These are phyloP conservation scores for Byssoonygena ceratinophila DNA, from an alignment of 2,329 filamentous ascomycete species.

Conservation along the genomic window DNA sequence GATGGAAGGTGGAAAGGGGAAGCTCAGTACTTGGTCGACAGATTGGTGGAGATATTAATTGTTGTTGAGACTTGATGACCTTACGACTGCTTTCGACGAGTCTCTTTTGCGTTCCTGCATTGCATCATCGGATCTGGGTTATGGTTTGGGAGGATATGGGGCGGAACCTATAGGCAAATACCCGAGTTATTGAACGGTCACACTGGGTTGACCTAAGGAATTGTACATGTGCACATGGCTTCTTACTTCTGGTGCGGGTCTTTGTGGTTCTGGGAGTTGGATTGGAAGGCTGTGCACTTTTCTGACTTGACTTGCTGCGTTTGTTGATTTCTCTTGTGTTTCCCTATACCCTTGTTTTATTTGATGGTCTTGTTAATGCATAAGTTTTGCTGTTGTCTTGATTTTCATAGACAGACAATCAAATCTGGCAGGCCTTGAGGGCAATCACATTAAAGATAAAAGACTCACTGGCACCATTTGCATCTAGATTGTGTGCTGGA, in stretches of 20 bases:
- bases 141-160: background rate
- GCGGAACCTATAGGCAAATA: too few species aligned
- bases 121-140: background rate
- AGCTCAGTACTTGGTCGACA: conserved; percentile 33
- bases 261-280: background rate
- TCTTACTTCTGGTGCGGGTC: background rate
- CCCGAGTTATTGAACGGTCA: background rate
- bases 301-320: background rate
- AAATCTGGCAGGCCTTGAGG: too few species aligned
- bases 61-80: conserved; percentile 22
- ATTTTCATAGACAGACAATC: too few species aligned
- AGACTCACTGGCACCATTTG: too few species aligned
- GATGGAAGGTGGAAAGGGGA: conserved; percentile 35
- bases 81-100: background rate
- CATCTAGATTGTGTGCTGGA: too few species aligned
- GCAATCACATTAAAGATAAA: too few species aligned
- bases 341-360: background rate
- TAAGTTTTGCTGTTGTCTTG: too few species aligned
- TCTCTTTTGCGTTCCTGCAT: background rate
- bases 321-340: background rate
- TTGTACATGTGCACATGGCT: background rate
- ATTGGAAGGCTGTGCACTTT: background rate
- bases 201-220: background rate
- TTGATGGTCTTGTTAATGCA: background rate
- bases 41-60: conserved; percentile 33